Percentiles rank a stretch among this genome's conserved stretches.
Conservation (phyloP, 768 basidiomycete species). For the Trametes maxima region DNA sequence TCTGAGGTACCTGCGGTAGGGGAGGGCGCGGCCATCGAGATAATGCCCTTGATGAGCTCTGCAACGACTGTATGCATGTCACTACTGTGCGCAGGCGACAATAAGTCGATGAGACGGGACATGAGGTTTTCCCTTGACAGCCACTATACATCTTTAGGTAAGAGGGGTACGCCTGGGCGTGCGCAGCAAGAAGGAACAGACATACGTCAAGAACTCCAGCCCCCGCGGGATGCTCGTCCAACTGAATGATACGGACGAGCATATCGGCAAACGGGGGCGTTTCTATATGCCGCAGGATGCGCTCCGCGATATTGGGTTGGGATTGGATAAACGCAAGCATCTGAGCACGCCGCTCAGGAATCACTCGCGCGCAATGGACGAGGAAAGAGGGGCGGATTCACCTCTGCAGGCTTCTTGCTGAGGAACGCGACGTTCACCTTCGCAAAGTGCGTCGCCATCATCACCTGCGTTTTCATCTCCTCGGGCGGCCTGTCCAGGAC, state of each 20-base stretch:
- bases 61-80: slow-evolving; percentile 85
- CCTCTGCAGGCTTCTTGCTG: slow-evolving; percentile 87
- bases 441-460: slow-evolving; percentile 91
- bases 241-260: slow-evolving; percentile 84
- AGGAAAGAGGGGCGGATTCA: slow-evolving; percentile 43
- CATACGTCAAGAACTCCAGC: slow-evolving; percentile 86
- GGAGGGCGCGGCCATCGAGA: slow-evolving; percentile 90
- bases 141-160: slow-evolving; percentile 62
- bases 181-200: slow-evolving; percentile 36
- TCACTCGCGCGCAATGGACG: slow-evolving; percentile 34
- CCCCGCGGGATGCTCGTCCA: slow-evolving; percentile 83
- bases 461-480: slow-evolving; percentile 84
- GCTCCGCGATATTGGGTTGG: slow-evolving; percentile 79
- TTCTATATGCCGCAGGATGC: slow-evolving; percentile 83
- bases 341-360: slow-evolving; percentile 45
- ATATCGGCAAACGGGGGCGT: slow-evolving; percentile 91
- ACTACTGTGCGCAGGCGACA: slow-evolving; percentile 74
- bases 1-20: slow-evolving; percentile 75
- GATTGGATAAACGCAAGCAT: slow-evolving; percentile 91
- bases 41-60: slow-evolving; percentile 92
- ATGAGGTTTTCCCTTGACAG: slow-evolving; percentile 84
- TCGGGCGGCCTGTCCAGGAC: slow-evolving; percentile 79
- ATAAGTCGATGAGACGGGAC: slow-evolving; percentile 73
- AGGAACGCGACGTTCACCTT: slow-evolving; percentile 91
- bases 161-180: slow-evolving; percentile 35